Percentiles rank a stretch among this genome's conserved stretches.
phyloP scores from a whole-genome alignment of 495 filamentous ascomycete species.

The Hypoxylon lienhwacheense region DNA sequence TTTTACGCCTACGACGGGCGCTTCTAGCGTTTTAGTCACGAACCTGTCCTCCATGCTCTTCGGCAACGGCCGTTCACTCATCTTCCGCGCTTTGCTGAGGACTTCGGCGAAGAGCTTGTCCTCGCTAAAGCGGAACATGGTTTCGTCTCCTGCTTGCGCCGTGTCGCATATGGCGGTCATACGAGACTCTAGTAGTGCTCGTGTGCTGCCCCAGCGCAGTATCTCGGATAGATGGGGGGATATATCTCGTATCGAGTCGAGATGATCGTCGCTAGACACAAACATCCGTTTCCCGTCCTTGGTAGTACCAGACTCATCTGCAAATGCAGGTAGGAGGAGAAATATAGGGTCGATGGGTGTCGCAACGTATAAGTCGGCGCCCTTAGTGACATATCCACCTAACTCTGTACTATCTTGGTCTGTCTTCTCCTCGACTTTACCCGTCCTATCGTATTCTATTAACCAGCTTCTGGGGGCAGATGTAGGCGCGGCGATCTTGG shows the following conservation, averaged over 20 bases:
- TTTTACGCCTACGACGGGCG: conserved; percentile 68
- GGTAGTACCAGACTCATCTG: conserved; percentile 26
- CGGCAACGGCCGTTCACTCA: conserved; percentile 67
- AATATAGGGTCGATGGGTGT: conserved; percentile 86
- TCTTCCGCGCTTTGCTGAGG: conserved; percentile 68
- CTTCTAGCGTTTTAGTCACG: conserved; percentile 71
- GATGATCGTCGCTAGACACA: conserved; percentile 76
- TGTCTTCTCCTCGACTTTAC: conserved; percentile 16
- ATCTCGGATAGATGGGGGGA: conserved; percentile 61
- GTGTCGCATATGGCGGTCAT: conserved; percentile 73
- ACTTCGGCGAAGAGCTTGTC: conserved; percentile 69
- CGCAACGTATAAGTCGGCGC: conserved; percentile 73
- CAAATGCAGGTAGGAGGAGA: conserved; percentile 72
- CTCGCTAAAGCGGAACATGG: conserved; percentile 75
- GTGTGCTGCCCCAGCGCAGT: conserved; percentile 49
- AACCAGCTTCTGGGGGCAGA: conserved; percentile 68
- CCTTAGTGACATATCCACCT: conserved; percentile 49
- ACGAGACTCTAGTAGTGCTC: conserved; percentile 41
- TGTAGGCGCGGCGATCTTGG: conserved; percentile 66
- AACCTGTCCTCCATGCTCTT: conserved; percentile 84
- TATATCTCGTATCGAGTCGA: conserved; percentile 63
- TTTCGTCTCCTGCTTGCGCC: conserved; percentile 78
- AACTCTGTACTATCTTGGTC: conserved; percentile 17
- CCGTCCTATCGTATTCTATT: conserved; percentile 44
- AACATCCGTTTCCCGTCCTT: conserved; percentile 63